Evolutionary conservation across 208 protist species (phyloP).

Genomic region (Leishmania turanica): DNA sequence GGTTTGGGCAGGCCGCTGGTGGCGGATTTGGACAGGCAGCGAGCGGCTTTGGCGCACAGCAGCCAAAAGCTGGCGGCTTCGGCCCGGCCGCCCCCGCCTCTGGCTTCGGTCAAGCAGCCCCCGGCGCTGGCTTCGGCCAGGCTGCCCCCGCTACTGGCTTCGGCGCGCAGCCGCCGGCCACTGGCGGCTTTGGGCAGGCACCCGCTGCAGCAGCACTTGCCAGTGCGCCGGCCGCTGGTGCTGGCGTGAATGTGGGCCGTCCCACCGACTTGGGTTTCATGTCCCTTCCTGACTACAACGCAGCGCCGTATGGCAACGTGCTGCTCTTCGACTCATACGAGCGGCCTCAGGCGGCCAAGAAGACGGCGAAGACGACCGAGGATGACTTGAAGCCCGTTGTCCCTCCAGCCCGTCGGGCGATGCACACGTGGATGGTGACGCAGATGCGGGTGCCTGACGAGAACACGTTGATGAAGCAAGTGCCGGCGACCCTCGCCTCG

Average conservation of each 20-base stretch:
- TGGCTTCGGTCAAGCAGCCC: conserved; percentile 13
- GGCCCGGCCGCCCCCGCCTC: conserved; percentile 28
- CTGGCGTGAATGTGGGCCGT: conserved; percentile 27
- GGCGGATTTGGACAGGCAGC: conserved; percentile 38
- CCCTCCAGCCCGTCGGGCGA: conserved; percentile 28
- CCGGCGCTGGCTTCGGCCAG: conserved; percentile 46
- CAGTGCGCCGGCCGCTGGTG: not conserved
- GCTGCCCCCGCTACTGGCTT: conserved; percentile 18
- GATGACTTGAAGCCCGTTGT: conserved; percentile 16
- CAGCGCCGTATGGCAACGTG: conserved; percentile 77
- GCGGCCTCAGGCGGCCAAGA: conserved; percentile 33
- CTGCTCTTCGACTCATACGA: conserved; percentile 78
- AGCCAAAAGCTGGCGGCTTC: conserved; percentile 38
- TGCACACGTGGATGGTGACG: conserved; percentile 31
- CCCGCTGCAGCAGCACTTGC: conserved; percentile 7
- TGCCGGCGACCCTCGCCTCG: conserved; percentile 46
- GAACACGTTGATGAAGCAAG: conserved; percentile 27
- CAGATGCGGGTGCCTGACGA: conserved; percentile 35
- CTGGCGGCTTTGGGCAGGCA: conserved; percentile 30
- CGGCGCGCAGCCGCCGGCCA: not conserved
- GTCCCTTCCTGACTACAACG: conserved; percentile 78
- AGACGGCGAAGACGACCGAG: conserved; percentile 23
- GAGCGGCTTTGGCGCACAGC: conserved; percentile 22
- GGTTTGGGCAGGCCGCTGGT: conserved; percentile 17
- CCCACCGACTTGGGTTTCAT: conserved; percentile 56